These are phyloP conservation scores for Phlebopus sp. DNA, from an alignment of 1,284 basidiomycete species.

Conservation along the genomic window DNA sequence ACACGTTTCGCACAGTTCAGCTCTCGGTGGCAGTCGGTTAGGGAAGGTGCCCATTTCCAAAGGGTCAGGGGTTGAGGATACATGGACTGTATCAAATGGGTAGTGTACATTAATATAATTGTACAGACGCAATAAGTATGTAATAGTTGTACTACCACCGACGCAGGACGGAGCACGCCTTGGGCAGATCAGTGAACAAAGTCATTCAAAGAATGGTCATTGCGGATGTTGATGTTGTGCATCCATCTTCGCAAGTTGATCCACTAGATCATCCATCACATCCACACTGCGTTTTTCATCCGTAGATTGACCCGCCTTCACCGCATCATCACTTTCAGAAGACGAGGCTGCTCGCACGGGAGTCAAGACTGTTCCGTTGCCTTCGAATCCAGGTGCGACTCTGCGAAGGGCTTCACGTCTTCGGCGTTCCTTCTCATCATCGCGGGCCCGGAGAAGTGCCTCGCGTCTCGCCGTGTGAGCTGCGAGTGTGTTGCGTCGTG, in stretches of 20 bases:
- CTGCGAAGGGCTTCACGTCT: conserved; percentile 72
- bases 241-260: conserved; percentile 56
- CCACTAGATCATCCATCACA: conserved; percentile 80
- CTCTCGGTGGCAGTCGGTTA: conserved; percentile 8
- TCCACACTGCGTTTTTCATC: conserved; percentile 35
- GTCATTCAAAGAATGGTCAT: neutral
- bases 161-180: neutral
- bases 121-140: conserved; percentile 1
- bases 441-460: conserved; percentile 64
- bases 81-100: conserved; percentile 10
- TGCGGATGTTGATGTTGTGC: neutral
- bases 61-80: conserved; percentile 15
- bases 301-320: conserved; percentile 7
- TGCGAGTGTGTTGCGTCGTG: conserved; percentile 64
- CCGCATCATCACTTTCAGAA: conserved; percentile 8
- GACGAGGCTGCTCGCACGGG: conserved; percentile 39
- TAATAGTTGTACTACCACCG: neutral
- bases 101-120: conserved; percentile 8
- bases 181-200: too few relatives aligned
- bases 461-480: conserved; percentile 66
- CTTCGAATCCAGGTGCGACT: conserved; percentile 76
- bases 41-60: conserved; percentile 12
- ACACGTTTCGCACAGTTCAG: conserved; percentile 7
- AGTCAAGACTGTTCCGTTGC: conserved; percentile 52
- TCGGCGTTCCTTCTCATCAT: conserved; percentile 74